These are phyloP conservation scores for Choanephora cucurbitarum DNA, from an alignment of 371 early-diverging fungal genomes.

Conservation along the genomic window DNA sequence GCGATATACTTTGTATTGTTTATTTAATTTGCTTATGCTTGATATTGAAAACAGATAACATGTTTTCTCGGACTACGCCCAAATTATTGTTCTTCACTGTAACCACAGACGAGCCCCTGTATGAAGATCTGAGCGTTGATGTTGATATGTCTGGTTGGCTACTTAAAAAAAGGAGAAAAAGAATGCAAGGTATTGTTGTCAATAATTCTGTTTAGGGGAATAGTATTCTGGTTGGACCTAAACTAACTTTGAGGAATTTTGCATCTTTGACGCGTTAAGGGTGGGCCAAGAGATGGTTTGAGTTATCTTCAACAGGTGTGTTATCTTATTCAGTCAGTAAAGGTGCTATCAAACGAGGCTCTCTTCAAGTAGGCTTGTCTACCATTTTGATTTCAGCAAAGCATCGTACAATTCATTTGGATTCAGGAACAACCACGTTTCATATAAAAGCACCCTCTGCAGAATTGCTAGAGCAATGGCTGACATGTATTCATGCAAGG, in stretches of 20 bases:
- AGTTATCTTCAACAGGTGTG: conserved; percentile 52
- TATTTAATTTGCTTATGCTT: neutral
- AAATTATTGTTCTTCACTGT: conserved; percentile 85
- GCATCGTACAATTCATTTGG: conserved; percentile 74
- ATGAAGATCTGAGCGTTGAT: conserved; percentile 18
- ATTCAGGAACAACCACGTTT: conserved; percentile 73
- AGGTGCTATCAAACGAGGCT: conserved; percentile 69
- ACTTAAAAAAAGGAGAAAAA: conserved; percentile 83
- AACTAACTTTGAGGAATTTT: neutral
- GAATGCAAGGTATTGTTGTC: conserved; percentile 64
- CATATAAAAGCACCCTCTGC: conserved; percentile 70
- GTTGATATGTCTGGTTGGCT: conserved; percentile 65
- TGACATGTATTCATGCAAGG: conserved; percentile 31
- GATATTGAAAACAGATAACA: conserved; percentile 75
- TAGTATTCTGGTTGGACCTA: too few species aligned
- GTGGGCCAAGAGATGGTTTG: conserved; percentile 77
- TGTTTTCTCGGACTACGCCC: conserved; percentile 86
- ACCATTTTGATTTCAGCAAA: conserved; percentile 60
- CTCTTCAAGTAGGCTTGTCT: conserved; percentile 61
- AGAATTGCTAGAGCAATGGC: conserved; percentile 66
- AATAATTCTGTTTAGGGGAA: too few species aligned
- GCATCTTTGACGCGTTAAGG: conserved; percentile 24
- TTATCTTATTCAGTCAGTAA: conserved; percentile 61
- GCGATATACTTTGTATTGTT: neutral
- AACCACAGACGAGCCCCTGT: conserved; percentile 25